These are phyloP conservation scores for Multifurca ochricompacta DNA, from an alignment of 768 basidiomycete genomes.

Conservation along the genomic window DNA sequence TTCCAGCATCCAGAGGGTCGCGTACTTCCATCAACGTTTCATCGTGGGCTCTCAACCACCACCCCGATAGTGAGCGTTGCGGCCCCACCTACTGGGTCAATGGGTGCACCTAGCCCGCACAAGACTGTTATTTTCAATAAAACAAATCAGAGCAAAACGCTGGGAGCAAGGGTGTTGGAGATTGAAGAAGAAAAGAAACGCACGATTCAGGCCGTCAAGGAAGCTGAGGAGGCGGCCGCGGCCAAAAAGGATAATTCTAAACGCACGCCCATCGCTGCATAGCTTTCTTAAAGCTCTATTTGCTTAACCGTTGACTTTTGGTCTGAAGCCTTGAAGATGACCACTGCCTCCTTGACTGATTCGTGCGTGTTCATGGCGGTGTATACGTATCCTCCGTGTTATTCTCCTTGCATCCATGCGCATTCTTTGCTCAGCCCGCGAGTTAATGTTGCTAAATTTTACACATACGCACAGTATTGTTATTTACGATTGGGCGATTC, in stretches of 20 bases:
- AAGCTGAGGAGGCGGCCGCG: slow-evolving; percentile 52
- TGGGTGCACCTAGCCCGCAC: slow-evolving; percentile 56
- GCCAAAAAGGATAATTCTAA: slow-evolving; percentile 56
- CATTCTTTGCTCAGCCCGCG: background rate
- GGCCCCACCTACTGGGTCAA: slow-evolving; percentile 58
- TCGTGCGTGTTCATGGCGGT: slow-evolving; percentile 28
- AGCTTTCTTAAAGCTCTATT: background rate
- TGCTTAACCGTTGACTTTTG: background rate
- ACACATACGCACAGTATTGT: slow-evolving; percentile 3
- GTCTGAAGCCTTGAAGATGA: background rate
- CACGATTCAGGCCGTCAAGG: slow-evolving; percentile 58
- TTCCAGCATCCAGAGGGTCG: slow-evolving; percentile 89
- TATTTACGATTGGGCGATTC: background rate
- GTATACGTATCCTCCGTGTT: slow-evolving; percentile 62
- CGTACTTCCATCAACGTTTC: slow-evolving; percentile 71
- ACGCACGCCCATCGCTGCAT: slow-evolving; percentile 27
- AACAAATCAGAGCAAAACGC: slow-evolving; percentile 26
- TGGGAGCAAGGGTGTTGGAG: slow-evolving; percentile 50
- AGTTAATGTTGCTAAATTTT: slow-evolving; percentile 4
- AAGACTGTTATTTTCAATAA: slow-evolving; percentile 68
- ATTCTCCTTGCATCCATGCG: slow-evolving; percentile 17
- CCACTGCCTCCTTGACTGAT: slow-evolving; percentile 4
- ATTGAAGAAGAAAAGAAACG: slow-evolving; percentile 57
- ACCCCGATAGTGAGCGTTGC: slow-evolving; percentile 55
- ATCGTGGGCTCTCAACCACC: slow-evolving; percentile 59